Evolutionary conservation across 2,329 filamentous ascomycete genomes (phyloP), one percentile per base, ranked within the genome.

Genomic region (Fusarium newnesense): DNA sequence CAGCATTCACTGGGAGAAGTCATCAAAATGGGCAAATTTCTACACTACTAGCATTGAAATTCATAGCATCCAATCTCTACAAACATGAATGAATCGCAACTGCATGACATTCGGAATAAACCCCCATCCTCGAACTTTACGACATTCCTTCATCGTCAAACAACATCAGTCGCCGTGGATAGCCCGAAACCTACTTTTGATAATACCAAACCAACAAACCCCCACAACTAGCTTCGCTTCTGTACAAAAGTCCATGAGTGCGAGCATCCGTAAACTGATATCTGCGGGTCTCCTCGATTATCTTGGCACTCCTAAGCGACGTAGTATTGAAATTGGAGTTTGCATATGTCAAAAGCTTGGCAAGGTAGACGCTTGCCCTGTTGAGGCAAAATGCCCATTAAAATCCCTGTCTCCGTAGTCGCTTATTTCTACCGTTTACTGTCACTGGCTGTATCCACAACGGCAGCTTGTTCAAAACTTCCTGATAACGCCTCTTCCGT

Each of bases 301-400:
- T 24, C 11, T 34, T 9, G 47, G 47, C 8, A 10, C n/a, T 34
- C 7, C 24, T 40, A 54, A 40, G 34, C 50, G 50, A 54, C 3
- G 34, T 54, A 11, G 50, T n/a, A 40, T 30, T 9, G 1, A 34
- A 39, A 39, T 9, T 30, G 15, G 34, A 12, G 34, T 16, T 16
- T 50, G 47, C 47, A 50, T 34, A 34, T 34, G 30, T 50, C 47
- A 16, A 34, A 53, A 37, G 16, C 49, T 53, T 53, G 49, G 47
- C 49, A 4, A 11, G 9, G 12, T 2, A 1, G n/a, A 21, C 18
- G 32, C 49, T 53, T 53, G n/a, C 1, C 12, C 49, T 21, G 4
- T 3, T 6, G 18, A 21, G 49, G 30, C 3, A 26, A 16, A 10
- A 53, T 12, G 49, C 24, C 32, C 26, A 53, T 53, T 36, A 53